A percentile compares a stretch with the other conserved stretches of the same genome.
Conservation (phyloP, 345 rosid genomes). For the Cardamine chenopodiifolia region DNA sequence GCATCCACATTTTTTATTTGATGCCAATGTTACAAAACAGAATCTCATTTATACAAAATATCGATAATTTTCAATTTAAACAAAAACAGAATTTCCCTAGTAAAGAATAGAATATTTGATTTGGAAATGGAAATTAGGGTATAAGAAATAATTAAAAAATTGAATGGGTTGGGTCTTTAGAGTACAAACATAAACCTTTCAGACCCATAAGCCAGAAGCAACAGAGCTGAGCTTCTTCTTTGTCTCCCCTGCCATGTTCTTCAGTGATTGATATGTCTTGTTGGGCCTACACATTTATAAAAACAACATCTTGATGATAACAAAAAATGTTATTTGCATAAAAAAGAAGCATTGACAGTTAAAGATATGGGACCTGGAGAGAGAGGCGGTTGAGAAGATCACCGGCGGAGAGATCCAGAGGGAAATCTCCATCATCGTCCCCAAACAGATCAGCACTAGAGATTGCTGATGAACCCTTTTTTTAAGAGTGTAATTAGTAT, state of each 20-base stretch:
- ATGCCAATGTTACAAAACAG: constrained; percentile 18
- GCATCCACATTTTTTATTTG: constrained; percentile 4
- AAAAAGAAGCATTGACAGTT: neutral
- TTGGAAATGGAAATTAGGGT: constrained; percentile 7
- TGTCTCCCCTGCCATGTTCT: constrained; percentile 97
- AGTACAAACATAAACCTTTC: neutral
- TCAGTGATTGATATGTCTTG: constrained; percentile 89
- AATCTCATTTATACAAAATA: constrained; percentile 27
- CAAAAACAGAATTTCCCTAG: constrained; percentile 14
- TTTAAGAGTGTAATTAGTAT: neutral
- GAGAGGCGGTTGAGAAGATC: constrained; percentile 88
- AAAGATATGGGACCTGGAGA: constrained; percentile 64
- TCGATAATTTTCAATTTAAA: neutral
- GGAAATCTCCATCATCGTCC: constrained; percentile 45
- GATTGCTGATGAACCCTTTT: constrained; percentile 84
- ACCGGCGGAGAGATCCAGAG: constrained; percentile 77
- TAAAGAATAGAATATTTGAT: constrained; percentile 23
- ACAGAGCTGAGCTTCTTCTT: constrained; percentile 86
- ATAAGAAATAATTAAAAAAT: neutral
- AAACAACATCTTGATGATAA: neutral
- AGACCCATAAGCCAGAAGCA: constrained; percentile 64
- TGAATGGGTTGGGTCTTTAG: constrained; percentile 19
- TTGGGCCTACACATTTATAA: constrained; percentile 60
- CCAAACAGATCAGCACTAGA: constrained; percentile 98
- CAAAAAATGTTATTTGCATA: neutral